Percentiles rank a stretch among this genome's conserved stretches.
These are phyloP conservation scores for Sarocladium kiliense DNA, from an alignment of 2,329 filamentous ascomycete species.

Conservation along the genomic window DNA sequence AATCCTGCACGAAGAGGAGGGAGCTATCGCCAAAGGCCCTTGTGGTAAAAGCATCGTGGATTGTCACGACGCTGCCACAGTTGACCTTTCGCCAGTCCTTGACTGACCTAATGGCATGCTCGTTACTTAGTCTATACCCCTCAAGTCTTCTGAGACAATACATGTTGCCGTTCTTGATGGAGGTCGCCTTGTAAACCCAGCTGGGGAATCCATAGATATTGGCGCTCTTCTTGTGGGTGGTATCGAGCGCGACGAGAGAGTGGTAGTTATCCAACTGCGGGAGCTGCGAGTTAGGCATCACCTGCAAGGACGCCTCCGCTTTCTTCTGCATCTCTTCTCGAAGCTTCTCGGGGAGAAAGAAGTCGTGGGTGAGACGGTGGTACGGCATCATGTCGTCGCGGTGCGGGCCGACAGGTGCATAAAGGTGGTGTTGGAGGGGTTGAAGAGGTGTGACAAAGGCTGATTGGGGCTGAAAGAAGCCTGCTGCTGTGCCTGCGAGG, in stretches of 20 bases:
- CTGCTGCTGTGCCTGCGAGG: conserved; percentile 50
- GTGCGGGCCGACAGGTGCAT: conserved; percentile 80
- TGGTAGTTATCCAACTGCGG: conserved; percentile 85
- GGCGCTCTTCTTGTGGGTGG: conserved; percentile 70
- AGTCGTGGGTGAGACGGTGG: conserved; percentile 81
- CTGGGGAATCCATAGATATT: conserved; percentile 81
- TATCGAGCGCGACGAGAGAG: conserved; percentile 85
- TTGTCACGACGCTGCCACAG: conserved; percentile 75
- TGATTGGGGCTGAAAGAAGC: conserved; percentile 61
- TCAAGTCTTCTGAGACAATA: conserved; percentile 85
- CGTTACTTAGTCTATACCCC: conserved; percentile 82
- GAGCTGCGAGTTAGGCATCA: conserved; percentile 71
- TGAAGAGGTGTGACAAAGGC: conserved; percentile 50
- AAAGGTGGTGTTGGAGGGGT: conserved; percentile 85
- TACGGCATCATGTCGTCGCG: conserved; percentile 77
- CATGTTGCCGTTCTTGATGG: conserved; percentile 80
- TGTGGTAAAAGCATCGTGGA: conserved; percentile 91
- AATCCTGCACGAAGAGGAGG: conserved; percentile 88
- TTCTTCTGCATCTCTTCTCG: conserved; percentile 88
- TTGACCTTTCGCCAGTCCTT: conserved; percentile 85
- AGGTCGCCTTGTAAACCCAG: conserved; percentile 94
- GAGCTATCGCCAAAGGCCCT: conserved; percentile 92
- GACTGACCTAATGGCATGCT: conserved; percentile 79
- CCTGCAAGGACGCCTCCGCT: conserved; percentile 77
- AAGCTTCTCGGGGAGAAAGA: conserved; percentile 83